Evolutionary conservation across 2,329 filamentous ascomycete species (phyloP).

Genomic region (Xylariales sp.): DNA sequence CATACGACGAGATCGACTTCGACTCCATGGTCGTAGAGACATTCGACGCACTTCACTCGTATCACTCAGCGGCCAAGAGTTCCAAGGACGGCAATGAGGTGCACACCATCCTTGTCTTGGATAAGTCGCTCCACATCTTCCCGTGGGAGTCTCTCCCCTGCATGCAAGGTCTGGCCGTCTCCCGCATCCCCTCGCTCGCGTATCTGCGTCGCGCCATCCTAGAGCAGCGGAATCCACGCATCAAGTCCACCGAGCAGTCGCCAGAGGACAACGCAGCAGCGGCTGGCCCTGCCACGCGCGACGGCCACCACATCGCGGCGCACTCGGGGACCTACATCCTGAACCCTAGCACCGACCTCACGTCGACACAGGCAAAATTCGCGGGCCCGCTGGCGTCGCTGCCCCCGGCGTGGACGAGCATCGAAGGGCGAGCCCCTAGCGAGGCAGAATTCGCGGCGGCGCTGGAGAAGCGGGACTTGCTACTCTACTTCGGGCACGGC

Average conservation of each 20-base stretch:
- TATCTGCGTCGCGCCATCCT: constrained; percentile 74
- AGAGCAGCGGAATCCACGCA: constrained; percentile 32
- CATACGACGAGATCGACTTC: constrained; percentile 97
- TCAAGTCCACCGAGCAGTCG: constrained; percentile 7
- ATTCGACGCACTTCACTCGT: constrained; percentile 75
- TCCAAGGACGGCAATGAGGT: constrained; percentile 34
- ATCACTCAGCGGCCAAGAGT: constrained; percentile 54
- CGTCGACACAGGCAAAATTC: constrained; percentile 74
- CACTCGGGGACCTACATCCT: constrained; percentile 71
- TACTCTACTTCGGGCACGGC: constrained; percentile 95
- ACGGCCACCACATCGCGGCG: constrained; percentile 52
- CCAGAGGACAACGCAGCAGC: constrained; percentile 16
- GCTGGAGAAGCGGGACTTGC: constrained; percentile 62
- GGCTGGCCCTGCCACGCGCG: constrained; percentile 25
- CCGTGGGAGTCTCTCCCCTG: constrained; percentile 96
- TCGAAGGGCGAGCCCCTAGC: constrained; percentile 64
- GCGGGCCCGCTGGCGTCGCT: constrained; percentile 61
- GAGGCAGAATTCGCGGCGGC: constrained; percentile 72
- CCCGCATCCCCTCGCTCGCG: constrained; percentile 80
- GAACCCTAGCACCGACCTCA: constrained; percentile 83
- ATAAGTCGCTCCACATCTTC: constrained; percentile 85
- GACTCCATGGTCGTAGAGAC: constrained; percentile 87
- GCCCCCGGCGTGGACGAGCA: constrained; percentile 65
- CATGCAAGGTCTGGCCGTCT: constrained; percentile 73
- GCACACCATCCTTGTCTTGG: constrained; percentile 85